Conservation (phyloP, 208 protist species). For the Phytomonas serpens region DNA sequence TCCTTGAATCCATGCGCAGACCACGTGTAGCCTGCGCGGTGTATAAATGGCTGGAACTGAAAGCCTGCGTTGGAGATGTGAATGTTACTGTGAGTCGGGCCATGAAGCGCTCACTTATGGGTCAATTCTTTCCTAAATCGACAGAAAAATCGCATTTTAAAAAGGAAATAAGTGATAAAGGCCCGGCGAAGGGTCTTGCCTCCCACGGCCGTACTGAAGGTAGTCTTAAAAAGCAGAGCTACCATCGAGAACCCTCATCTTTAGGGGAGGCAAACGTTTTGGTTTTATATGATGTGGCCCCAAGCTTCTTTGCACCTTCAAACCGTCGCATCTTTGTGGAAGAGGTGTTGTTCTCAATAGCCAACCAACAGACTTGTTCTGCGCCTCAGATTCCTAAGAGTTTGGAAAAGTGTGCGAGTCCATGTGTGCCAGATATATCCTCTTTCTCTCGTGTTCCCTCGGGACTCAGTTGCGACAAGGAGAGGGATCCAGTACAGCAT, state of each 20-base stretch:
- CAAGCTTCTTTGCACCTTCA: slow-evolving; percentile 55
- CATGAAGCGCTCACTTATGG: slow-evolving; percentile 35
- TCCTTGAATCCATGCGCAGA: slow-evolving; percentile 50
- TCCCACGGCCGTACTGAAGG: neutral
- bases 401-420: neutral
- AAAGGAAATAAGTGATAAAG: slow-evolving; percentile 4
- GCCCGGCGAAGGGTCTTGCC: neutral
- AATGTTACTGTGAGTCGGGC: slow-evolving; percentile 82
- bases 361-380: neutral
- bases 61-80: slow-evolving; percentile 45
- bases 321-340: slow-evolving; percentile 32
- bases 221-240: neutral
- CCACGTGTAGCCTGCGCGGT: slow-evolving; percentile 34
- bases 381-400: neutral
- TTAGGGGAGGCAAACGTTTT: slow-evolving; percentile 15
- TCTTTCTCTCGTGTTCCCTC: neutral
- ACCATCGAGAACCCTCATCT: neutral
- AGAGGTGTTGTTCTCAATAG: slow-evolving; percentile 24
- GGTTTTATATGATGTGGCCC: slow-evolving; percentile 71
- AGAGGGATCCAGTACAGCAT: neutral
- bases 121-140: neutral
- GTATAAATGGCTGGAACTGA: slow-evolving; percentile 66
- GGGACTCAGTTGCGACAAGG: neutral
- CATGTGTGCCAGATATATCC: neutral
- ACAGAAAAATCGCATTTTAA: neutral